Base-by-base conservation (phyloP, 805 yeast genomes). In the Cephaloascus fragrans region DNA sequence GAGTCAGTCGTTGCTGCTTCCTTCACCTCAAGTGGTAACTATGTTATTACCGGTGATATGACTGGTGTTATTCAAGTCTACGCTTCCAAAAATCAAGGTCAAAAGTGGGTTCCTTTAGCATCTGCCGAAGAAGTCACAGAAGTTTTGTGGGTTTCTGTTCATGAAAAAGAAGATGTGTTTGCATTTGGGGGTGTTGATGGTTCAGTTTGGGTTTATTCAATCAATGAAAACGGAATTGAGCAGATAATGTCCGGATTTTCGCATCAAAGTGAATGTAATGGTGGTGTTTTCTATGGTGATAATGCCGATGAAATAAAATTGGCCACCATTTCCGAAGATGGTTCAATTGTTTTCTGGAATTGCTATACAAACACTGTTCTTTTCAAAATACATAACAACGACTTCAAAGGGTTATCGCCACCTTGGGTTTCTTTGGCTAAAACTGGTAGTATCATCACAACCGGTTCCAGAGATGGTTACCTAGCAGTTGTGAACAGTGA, bases 141-240 rank as follows among this genome's bases (percentile, higher is more conserved):
- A 63, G 75, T 93, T 6, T 77, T 80, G 35, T 88, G 95, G 94
- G 68, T 90, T 38, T 59, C 70, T 23, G 71, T 77, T 38, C 98
- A 93, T 61, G 96, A 96, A 19, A 65, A 67, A 17, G 81, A 80
- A 53, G 73, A 80, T 18, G 73, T 85, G 36, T 86, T 90, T 65
- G 97, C 97, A 12, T 86, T 85, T 54, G 97, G 97, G 44, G 90
- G 87, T 18, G 66, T 70, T 5, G 96, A 89, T 58, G 98, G 98
- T 3, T 82, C 95, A 0, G 94, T 89, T 3, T 90, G 96, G 95
- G 86, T 82, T 19, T 93, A 88, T 55, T 85, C 81, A 52, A 71
- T 89, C 32, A 79, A 74, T 42, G 67, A 82, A 37, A 59, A 73
- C 9, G n/a, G n/a, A n/a, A 59, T 83, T 39, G 86, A 77, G 41